These are phyloP conservation scores for Clonostachys rhizophaga DNA, from an alignment of 2,329 filamentous ascomycete species.

Conservation along the genomic window DNA sequence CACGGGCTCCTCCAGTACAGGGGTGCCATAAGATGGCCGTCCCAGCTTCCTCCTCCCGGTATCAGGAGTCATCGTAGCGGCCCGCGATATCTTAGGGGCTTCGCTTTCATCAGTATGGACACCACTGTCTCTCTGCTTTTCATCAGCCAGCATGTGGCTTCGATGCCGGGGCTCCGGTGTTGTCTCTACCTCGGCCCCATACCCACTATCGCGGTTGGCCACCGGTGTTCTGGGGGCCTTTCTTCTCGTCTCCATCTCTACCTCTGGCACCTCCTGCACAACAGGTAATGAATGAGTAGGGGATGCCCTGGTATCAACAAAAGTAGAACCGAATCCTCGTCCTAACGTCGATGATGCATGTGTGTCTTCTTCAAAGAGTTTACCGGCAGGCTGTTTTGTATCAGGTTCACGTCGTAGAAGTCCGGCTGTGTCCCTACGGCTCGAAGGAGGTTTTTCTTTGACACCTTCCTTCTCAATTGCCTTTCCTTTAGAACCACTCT, in stretches of 20 bases:
- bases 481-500: too few species aligned
- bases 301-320: conserved; percentile 25
- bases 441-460: too few species aligned
- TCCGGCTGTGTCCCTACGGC: conserved; percentile 5
- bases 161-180: conserved; percentile 30
- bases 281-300: conserved; percentile 41
- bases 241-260: conserved; percentile 23
- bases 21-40: conserved; percentile 27
- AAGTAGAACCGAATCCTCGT: conserved; percentile 15
- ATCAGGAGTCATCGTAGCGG: conserved; percentile 18
- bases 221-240: neutral
- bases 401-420: conserved; percentile 22
- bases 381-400: conserved; percentile 17
- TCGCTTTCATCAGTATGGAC: conserved; percentile 46
- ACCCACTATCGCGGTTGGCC: conserved; percentile 24
- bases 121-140: conserved; percentile 47
- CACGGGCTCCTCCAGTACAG: conserved; percentile 31
- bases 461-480: too few species aligned
- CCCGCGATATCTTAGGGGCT: conserved; percentile 17
- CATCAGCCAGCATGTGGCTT: conserved; percentile 13
- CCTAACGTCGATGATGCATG: conserved; percentile 10
- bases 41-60: conserved; percentile 15
- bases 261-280: conserved; percentile 46
- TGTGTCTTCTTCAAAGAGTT: conserved; percentile 21
- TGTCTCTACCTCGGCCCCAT: conserved; percentile 26